Conservation (phyloP, 805 yeast species). For the Barnettozyma pratensis region DNA sequence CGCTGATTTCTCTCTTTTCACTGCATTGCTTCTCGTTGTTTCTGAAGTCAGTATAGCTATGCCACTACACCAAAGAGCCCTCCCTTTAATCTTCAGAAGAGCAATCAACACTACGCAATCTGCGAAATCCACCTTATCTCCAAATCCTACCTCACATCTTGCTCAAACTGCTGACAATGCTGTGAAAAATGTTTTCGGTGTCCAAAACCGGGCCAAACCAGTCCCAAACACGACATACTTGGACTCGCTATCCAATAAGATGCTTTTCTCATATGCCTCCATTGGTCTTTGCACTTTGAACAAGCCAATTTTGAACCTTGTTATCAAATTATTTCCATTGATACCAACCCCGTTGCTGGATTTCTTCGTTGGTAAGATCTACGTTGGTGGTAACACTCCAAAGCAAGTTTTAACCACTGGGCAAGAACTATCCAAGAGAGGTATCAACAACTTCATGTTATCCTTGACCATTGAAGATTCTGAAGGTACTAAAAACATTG, state of each 20-base stretch:
- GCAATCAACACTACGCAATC: conserved; percentile 16
- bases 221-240: conserved; percentile 33
- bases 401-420: conserved; percentile 71
- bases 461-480: conserved; percentile 91
- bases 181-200: neutral
- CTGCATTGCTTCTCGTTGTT: neutral
- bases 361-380: conserved; percentile 70
- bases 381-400: conserved; percentile 86
- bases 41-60: neutral
- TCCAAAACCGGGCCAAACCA: neutral
- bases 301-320: conserved; percentile 54
- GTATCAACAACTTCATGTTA: conserved; percentile 93
- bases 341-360: conserved; percentile 70
- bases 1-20: too few species aligned
- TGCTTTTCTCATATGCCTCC: conserved; percentile 58
- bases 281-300: conserved; percentile 68
- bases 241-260: conserved; percentile 46
- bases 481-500: conserved; percentile 62
- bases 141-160: neutral
- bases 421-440: conserved; percentile 56
- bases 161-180: neutral
- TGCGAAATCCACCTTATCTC: conserved; percentile 5
- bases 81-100: conserved; percentile 8
- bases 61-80: conserved; percentile 1
- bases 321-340: conserved; percentile 64